A percentile compares a stretch with the other conserved stretches of the same genome.
Evolutionary conservation across 2,329 filamentous ascomycete genomes (phyloP).

Genomic region (Nigrospora oryzae): DNA sequence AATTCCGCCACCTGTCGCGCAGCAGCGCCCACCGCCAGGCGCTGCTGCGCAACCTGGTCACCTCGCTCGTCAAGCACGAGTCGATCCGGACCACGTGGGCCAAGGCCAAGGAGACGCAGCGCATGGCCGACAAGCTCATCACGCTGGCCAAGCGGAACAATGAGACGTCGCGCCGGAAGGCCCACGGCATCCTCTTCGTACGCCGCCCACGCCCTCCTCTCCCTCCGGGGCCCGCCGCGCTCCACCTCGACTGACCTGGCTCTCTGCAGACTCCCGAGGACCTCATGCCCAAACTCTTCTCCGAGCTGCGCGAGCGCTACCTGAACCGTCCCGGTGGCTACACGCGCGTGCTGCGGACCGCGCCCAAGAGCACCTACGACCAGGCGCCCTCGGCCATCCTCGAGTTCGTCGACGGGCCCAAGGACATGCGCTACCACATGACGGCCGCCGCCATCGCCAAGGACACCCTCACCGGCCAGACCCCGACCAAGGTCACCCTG

Average conservation of each 20-base stretch:
- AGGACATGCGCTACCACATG: conserved; percentile 90
- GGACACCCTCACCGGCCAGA: conserved; percentile 43
- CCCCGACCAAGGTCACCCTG: conserved; percentile 62
- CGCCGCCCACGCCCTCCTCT: conserved; percentile 33
- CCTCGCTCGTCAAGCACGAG: conserved; percentile 88
- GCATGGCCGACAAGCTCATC: conserved; percentile 87
- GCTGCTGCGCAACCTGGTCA: conserved; percentile 90
- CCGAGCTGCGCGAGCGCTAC: conserved; percentile 73
- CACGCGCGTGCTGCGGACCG: conserved; percentile 87
- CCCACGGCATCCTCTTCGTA: conserved; percentile 82
- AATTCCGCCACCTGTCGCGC: conserved; percentile 83
- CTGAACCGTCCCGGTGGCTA: conserved; percentile 76
- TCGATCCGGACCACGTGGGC: conserved; percentile 90
- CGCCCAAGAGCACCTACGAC: conserved; percentile 75
- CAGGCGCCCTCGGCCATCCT: conserved; percentile 86
- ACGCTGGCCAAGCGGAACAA: conserved; percentile 92
- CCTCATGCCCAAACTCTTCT: conserved; percentile 81
- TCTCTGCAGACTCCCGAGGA: conserved; percentile 52
- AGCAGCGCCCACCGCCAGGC: conserved; percentile 82
- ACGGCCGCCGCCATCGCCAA: conserved; percentile 77
- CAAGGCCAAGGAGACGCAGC: conserved; percentile 95
- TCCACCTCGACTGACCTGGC: background rate
- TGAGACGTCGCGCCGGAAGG: conserved; percentile 65
- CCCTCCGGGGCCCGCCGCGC: background rate
- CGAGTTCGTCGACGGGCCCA: conserved; percentile 88